Base-by-base conservation (phyloP, 345 rosid species). In the Anastatica hierochuntica region DNA sequence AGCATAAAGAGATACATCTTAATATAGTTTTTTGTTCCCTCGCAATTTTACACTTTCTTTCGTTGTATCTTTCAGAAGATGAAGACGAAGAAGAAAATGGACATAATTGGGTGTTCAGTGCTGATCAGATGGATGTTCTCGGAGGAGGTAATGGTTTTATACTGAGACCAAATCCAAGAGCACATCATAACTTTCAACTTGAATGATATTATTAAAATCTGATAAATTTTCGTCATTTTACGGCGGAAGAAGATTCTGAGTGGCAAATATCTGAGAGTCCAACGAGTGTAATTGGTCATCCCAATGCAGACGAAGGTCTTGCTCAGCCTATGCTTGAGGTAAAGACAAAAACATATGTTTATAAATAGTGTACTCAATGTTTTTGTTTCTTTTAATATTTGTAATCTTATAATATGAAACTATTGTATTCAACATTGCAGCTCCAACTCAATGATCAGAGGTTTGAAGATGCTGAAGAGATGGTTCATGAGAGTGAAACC, bases 401-500 rank as follows among this genome's bases (percentile, higher is more conserved):
- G n/a, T n/a, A n/a, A n/a, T n/a, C n/a, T n/a, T n/a, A n/a, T n/a
- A n/a, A 8, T 7, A 16, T 14, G 11, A 3, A 39, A 50, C 14
- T 18, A 11, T 18, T 8, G 10, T 23, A 8, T 53, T 19, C n/a
- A 42, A 15, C 13, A 11, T n/a, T 37, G 74, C 82, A 92, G 97
- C 97, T 88, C 49, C 83, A 77, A 43, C 88, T 88, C 49, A 69
- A 81, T 47, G 97, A 92, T 56, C 75, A 76, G 38, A 84, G 98
- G 58, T 92, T 88, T 66, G 94, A 85, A 27, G 98, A 92, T 68
- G 95, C 95, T 0, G 98, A 92, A 41, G 98, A 85, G 80, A 81
- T 70, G 86, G 79, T 74, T 20, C 79, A 70, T 35, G 81, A 66
- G 14, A 70, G 50, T 39, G 68, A 72, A 50, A 15, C 50, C 34